Base-by-base conservation (phyloP, 2,329 filamentous ascomycete species). In the Chaetomium sp. region DNA sequence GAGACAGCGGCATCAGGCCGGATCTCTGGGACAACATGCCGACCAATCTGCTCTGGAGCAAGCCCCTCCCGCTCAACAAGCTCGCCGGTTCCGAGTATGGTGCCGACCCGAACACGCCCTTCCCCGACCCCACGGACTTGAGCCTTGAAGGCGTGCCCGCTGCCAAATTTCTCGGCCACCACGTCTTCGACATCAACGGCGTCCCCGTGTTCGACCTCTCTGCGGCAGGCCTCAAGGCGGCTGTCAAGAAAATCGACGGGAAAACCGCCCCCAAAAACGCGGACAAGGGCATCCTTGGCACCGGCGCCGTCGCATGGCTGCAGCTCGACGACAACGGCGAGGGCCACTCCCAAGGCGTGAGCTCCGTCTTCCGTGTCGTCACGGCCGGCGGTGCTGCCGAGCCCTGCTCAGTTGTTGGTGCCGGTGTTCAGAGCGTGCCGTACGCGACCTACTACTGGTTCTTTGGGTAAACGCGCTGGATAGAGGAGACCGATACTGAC, bases 401-500 rank as follows among this genome's bases (percentile, higher is more conserved):
- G 70, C 70, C 77, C 4, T 87, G 85, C 53, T 65, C 62, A 0
- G 75, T 74, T 1, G 75, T 75, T n/a, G 77, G 79, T 50, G 71
- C 70, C 8, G 78, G 81, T 64, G 66, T 71, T 21, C 79, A 83
- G 70, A 87, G 83, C 73, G 81, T 85, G 29, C 79, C 81, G 2
- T 87, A 87, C 72, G 71, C 83, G 0, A 78, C 85, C n/a, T 80
- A 78, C 69, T 87, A 87, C 76, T 87, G 84, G 84, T 81, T 87
- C 72, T 87, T 80, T 70, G 62, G 63, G 45, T 65, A 55, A 60
- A 59, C 10, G 29, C 35, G 16, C 31, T 8, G 8, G n/a, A 33
- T 6, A 6, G 38, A 23, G 5, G 33, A 62, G 16, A 7, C 6
- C 19, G 19, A 13, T 35, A 10, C 31, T 19, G 29, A 7, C 25